Base-by-base conservation (phyloP, 2,329 filamentous ascomycete species). In the Colletotrichum plurivorum region DNA sequence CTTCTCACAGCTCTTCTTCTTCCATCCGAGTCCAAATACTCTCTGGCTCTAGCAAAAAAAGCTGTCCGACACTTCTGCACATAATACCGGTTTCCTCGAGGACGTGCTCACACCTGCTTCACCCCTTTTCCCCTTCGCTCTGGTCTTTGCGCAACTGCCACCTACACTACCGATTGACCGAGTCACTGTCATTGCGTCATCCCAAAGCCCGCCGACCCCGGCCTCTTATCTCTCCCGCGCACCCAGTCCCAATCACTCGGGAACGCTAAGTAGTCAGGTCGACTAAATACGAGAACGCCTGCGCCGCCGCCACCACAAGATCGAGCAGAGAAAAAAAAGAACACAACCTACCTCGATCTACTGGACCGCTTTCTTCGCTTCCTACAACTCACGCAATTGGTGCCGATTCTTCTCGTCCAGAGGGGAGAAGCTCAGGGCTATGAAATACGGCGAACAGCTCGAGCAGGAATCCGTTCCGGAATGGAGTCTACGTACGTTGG, bases 361-460 rank as follows among this genome's bases (percentile, higher is more conserved):
- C 45, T 60, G 39, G 45, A 54, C 41, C 53, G 27, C 41, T 46
- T 53, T 49, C 46, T 53, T 55, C 31, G 9, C 41, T 13, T 45
- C 10, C 22, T 39, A 25, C 41, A 45, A 31, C 36, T 5, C 49
- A 60, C 62, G 49, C 61, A 69, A 66, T 55, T 60, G 66, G 66
- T 18, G 66, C 60, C 48, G 54, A 60, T 56, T 43, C 61, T 43
- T 55, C 60, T 60, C 51, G 20, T 27, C n/a, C 36, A 41, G 20
- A 45, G 43, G 63, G 54, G 22, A 54, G 31, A 59, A 12, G 18
- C 20, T 60, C 46, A 67, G 53, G 57, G 67, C 31, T 61, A 94
- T 94, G 92, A 94, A 94, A 85, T 94, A 92, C 87, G 92, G 92
- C 71, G 86, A 93, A 72, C 91, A 89, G 70, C 86, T 96, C 71